A percentile compares a stretch with the other conserved stretches of the same genome.
These are phyloP conservation scores for Fusarium dimerum DNA, from an alignment of 2,329 filamentous ascomycete genomes.

Conservation along the genomic window DNA sequence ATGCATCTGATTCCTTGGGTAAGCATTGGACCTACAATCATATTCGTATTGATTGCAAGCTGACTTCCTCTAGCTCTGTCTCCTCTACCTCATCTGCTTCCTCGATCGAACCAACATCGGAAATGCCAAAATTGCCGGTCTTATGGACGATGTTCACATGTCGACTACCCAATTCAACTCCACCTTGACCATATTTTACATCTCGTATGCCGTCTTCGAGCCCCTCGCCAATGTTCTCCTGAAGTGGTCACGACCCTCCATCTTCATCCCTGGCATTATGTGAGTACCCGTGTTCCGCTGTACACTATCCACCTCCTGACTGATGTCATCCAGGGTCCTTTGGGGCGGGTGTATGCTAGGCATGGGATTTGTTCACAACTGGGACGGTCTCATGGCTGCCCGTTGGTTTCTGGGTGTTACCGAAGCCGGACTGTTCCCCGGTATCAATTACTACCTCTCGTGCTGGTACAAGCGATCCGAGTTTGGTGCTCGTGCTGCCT, in stretches of 20 bases:
- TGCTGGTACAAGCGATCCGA: slow-evolving; percentile 84
- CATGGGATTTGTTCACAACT: slow-evolving; percentile 67
- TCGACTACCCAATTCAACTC: slow-evolving; percentile 69
- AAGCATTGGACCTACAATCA: slow-evolving; percentile 15
- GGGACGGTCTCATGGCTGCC: slow-evolving; percentile 65
- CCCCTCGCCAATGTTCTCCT: slow-evolving; percentile 77
- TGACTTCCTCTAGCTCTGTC: slow-evolving; percentile 50
- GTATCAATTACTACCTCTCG: slow-evolving; percentile 77
- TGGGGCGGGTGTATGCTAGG: slow-evolving; percentile 72
- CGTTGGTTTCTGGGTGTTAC: slow-evolving; percentile 72
- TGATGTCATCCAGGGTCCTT: slow-evolving; percentile 44
- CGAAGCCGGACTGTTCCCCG: slow-evolving; percentile 76
- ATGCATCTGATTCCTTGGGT: slow-evolving; percentile 61
- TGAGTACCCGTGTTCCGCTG: slow-evolving; percentile 38
- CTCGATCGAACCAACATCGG: slow-evolving; percentile 79
- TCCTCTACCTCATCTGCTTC: slow-evolving; percentile 75
- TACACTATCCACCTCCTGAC: slow-evolving; percentile 17
- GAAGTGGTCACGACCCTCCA: slow-evolving; percentile 71
- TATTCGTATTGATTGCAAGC: neutral
- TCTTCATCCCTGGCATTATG: slow-evolving; percentile 85
- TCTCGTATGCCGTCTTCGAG: slow-evolving; percentile 81
- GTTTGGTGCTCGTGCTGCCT: slow-evolving; percentile 76
- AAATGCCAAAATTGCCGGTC: slow-evolving; percentile 61
- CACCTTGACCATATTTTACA: slow-evolving; percentile 80
- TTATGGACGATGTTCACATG: slow-evolving; percentile 61